A percentile compares a stretch with the other conserved stretches of the same genome.
Evolutionary conservation across 352 stramenopile genomes (phyloP).

Genomic region (Phytopythium oedochilum): DNA sequence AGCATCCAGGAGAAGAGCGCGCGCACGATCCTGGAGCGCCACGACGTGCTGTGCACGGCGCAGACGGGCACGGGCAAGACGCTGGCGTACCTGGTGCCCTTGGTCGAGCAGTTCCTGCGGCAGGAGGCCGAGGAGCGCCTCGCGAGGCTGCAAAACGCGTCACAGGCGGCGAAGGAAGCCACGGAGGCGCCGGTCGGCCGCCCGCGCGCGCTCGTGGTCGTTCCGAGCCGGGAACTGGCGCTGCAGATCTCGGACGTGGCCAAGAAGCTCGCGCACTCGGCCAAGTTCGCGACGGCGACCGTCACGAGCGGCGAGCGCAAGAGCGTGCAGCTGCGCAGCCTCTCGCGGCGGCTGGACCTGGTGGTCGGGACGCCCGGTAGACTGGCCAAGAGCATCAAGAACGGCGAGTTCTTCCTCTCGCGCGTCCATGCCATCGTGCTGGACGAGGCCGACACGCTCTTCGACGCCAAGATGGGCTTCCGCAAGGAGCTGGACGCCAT

Average conservation of each 20-base stretch:
- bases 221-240: constrained; percentile 66
- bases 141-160: not conserved
- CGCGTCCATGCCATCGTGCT: constrained; percentile 59
- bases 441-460: constrained; percentile 77
- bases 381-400: constrained; percentile 66
- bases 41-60: constrained; percentile 57
- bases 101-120: constrained; percentile 48
- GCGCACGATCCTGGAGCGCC: constrained; percentile 29
- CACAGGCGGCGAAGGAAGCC: not conserved
- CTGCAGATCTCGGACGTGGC: constrained; percentile 64
- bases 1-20: constrained; percentile 58
- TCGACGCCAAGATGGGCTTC: constrained; percentile 85
- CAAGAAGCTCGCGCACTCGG: constrained; percentile 57
- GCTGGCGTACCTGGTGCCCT: constrained; percentile 51
- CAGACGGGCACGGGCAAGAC: constrained; percentile 72
- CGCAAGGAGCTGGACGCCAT: constrained; percentile 67
- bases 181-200: constrained; percentile 19
- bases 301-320: constrained; percentile 69
- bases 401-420: constrained; percentile 75
- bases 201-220: constrained; percentile 46
- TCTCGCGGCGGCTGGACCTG: constrained; percentile 47
- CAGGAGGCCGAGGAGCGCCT: constrained; percentile 21
- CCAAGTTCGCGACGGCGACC: constrained; percentile 61
- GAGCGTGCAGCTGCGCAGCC: constrained; percentile 54
- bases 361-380: constrained; percentile 75